Evolutionary conservation across 345 rosid genomes (phyloP), one percentile per base, ranked within the genome.

Genomic region (Geranium rotundifolium): DNA sequence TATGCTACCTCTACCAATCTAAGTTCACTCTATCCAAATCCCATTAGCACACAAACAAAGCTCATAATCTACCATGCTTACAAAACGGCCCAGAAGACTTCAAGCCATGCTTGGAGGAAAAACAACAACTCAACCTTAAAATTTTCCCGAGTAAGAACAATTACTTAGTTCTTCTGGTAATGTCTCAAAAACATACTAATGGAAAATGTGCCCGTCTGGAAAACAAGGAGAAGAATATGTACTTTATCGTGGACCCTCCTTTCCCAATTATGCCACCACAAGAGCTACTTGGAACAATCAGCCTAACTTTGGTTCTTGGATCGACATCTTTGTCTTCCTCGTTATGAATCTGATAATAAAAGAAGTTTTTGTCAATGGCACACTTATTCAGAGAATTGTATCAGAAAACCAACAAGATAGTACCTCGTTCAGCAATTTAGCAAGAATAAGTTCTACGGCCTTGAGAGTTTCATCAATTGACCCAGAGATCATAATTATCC

Each of bases 201-300:
- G 7, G 37, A 31, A 31, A 31, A 31, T 3, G 37, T 31, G 3
- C 37, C 7, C 3, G 37, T 31, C 37, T 31, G 4, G 3, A 31
- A 31, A 31, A 31, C 37, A 31, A 55, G 69, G 63, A 76, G 60
- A 49, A 65, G 61, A 60, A 67, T 29, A 54, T 88, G 66, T 84
- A 95, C 99, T 90, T 95, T 79, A 95, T 95, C 27, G 86, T 90
- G 70, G 93, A 80, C 57, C 99, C 97, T 81, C 95, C 99, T 80
- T 90, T 95, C 64, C 99, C 99, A 75, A 95, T 95, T 66, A 95
- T 95, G 81, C 99, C 83, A 64, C 99, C 99, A 70, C 99, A 95
- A 61, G 91, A 88, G 79, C 84, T 81, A 72, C 90, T 90, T 52
- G 99, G 96, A 79, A 90, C 99, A 65, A 90, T 76, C 50, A 95